Evolutionary conservation across 129 eudicot species (phyloP), one percentile per base, ranked within the genome.

Genomic region (Cynara cardunculus): DNA sequence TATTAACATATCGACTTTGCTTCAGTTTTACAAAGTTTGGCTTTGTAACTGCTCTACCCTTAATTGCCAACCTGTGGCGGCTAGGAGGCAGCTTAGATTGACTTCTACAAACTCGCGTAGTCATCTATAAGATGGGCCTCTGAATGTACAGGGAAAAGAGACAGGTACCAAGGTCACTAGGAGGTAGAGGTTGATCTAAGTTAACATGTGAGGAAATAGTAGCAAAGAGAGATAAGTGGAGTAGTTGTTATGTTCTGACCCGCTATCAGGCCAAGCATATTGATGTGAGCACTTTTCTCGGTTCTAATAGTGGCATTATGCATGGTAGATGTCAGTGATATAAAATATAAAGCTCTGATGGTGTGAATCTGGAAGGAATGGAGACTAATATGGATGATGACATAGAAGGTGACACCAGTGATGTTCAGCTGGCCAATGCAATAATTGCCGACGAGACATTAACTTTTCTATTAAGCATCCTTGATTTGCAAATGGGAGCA

Each of bases 261-360:
- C 71, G 74, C 64, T 16, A 79, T 84, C 77, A 68, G 65, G 81
- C 81, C 53, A 41, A 81, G 87, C 73, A 79, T 80, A 8, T 32
- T 35, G 27, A 10, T 73, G 59, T 84, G 78, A 78, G 68, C 14
- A 18, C 71, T 39, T 21, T 61, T 64, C 67, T 66, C 24, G 59
- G 67, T 49, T 77, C 73, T 41, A 21, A 73, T 13, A 25, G 35
- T 31, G 59, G 69, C 76, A n/a, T 44, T n/a, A 21, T 44, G 35
- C 80, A 73, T 53, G 18, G 25, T 32, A n/a, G 77, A 70, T 66
- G 76, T 65, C 53, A 25, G 16, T 65, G 18, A 35, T 41, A 10
- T 69, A 30, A 41, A 65, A n/a, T 21, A 41, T 79, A 35, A 7
- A 68, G 77, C 12, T 76, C 65, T 12, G 22, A 22, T 4, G 79